Percentiles rank a stretch among this genome's conserved stretches.
Evolutionary conservation across 495 filamentous ascomycete genomes (phyloP).

Genomic region (Annulohypoxylon stygium): DNA sequence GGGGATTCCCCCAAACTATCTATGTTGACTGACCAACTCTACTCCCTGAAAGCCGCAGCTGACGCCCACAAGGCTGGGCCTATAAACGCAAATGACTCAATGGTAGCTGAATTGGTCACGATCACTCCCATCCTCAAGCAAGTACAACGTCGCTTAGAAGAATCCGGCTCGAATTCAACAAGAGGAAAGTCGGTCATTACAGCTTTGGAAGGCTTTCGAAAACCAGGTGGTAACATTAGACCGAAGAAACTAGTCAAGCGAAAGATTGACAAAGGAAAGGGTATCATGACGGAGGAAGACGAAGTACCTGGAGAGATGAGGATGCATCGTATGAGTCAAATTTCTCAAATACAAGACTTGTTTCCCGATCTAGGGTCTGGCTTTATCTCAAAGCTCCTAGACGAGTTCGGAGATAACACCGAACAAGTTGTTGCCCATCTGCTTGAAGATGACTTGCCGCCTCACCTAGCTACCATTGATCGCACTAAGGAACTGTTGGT

Average conservation of each 20-base stretch:
- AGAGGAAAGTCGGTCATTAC: conserved; percentile 71
- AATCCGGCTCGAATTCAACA: conserved; percentile 52
- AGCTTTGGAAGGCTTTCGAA: conserved; percentile 67
- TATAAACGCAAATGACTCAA: conserved; percentile 64
- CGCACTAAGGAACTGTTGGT: conserved; percentile 67
- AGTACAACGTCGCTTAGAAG: conserved; percentile 60
- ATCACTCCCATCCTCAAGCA: conserved; percentile 68
- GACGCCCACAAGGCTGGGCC: conserved; percentile 67
- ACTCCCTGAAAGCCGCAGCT: conserved; percentile 77
- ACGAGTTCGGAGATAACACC: conserved; percentile 80
- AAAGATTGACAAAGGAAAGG: conserved; percentile 78
- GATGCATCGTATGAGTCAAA: conserved; percentile 82
- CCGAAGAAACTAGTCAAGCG: conserved; percentile 63
- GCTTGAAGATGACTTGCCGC: conserved; percentile 83
- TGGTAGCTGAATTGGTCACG: conserved; percentile 74
- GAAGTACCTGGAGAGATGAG: conserved; percentile 69
- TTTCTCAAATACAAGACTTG: conserved; percentile 90
- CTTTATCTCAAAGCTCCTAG: conserved; percentile 83
- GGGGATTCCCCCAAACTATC: conserved; percentile 75
- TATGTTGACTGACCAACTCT: conserved; percentile 82
- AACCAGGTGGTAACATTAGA: conserved; percentile 63
- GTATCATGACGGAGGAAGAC: conserved; percentile 59
- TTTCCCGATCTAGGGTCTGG: conserved; percentile 90
- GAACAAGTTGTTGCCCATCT: conserved; percentile 87
- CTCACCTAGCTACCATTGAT: conserved; percentile 68